Conservation (phyloP, 2,329 filamentous ascomycete species). For the Xylariaceae sp. region DNA sequence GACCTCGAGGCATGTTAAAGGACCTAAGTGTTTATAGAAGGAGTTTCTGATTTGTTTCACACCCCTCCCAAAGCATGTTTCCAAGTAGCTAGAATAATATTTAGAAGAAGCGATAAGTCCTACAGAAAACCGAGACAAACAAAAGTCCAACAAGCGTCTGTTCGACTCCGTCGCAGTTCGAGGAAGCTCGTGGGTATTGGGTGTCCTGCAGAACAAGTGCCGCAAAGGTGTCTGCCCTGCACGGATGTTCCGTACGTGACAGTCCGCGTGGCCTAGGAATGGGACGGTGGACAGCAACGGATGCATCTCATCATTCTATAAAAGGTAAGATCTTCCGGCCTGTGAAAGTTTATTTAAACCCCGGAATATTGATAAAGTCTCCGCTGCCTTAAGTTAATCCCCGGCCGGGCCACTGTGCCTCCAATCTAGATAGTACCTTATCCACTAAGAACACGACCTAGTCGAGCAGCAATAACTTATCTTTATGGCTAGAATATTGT, state of each 20-base stretch:
- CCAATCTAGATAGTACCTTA: no score
- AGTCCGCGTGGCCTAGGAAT: conserved; percentile 4
- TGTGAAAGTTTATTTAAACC: no score
- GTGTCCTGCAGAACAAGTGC: conserved; percentile 18
- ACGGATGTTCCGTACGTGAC: no score
- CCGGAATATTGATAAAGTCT: no score
- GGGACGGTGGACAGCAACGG: not conserved
- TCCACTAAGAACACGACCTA: no score
- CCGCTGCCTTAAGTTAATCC: not conserved
- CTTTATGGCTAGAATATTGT: no score
- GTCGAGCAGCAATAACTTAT: no score
- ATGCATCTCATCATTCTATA: not conserved
- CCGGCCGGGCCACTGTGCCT: no score
- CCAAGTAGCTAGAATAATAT: conserved; percentile 4
- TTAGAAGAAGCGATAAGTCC: conserved; percentile 9
- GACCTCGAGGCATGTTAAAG: no score
- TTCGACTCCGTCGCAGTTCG: no score
- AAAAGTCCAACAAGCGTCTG: not conserved
- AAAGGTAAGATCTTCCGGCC: not conserved
- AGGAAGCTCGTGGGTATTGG: no score
- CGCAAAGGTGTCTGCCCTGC: no score
- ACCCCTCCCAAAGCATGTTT: conserved; percentile 6
- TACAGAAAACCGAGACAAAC: conserved; percentile 1
- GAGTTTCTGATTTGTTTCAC: conserved; percentile 18
- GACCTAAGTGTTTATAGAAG: not conserved